Evolutionary conservation across 192 early-diverging fungal species (phyloP), one percentile per base, ranked within the genome.

Genomic region (Endogone sp.): DNA sequence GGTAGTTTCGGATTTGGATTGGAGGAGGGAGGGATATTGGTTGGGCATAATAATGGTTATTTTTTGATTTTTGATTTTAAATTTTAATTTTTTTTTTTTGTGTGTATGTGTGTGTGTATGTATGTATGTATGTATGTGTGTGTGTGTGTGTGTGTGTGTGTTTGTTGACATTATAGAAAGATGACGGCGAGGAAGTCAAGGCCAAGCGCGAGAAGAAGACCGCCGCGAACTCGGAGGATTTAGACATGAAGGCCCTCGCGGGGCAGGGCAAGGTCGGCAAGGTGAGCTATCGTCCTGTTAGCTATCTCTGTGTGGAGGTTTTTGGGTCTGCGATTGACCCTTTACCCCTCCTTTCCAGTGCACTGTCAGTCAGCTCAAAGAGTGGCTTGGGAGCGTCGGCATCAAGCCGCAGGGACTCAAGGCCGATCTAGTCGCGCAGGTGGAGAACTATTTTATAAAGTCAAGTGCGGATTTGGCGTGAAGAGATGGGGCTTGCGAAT

Each of bases 341-440:
- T 13, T 2, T 27, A 22, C 25, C 20, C 3, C 9, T 6, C 3
- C 29, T 23, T 64, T 64, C 29, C 24, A 79, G 77, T 71, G 65
- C 16, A 84, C 82, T 23, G 74, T 86, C 37, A 67, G 75, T 3
- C 73, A 65, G 27, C 62, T 86, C 29, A 82, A 71, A 25, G 76
- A 62, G 9, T 86, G 84, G 32, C 61, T 84, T 22, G 57, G 27
- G n/a, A 65, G 62, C 56, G 70, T 74, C 3, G 70, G 76, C 13
- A 25, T 71, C 22, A 76, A 76, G 29, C 71, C 79, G 2, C 30
- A 58, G 22, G 82, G 74, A 23, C 29, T 37, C 54, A 75, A 70
- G 59, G 72, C 61, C 4, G 84, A 84, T 25, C 21, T 84, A 20
- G 67, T 86, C 49, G 25, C 44, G 3, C 76, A 78, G 56, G 73